A percentile compares a stretch with the other conserved stretches of the same genome.
These are phyloP conservation scores for Ascomycota sp. DNA, from an alignment of 2,329 filamentous ascomycete species.

Conservation along the genomic window DNA sequence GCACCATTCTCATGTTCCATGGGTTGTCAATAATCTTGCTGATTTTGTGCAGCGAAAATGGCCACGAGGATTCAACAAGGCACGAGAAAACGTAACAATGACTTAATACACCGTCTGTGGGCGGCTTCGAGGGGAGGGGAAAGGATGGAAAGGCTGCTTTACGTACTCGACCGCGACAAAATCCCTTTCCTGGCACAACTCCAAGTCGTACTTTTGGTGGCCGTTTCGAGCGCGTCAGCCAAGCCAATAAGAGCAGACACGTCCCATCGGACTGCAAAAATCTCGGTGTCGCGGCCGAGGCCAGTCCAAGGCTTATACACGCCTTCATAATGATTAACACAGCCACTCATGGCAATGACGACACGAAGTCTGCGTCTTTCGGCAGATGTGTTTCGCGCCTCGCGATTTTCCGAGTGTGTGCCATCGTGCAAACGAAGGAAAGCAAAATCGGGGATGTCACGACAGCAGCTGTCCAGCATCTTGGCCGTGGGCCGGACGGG, in stretches of 20 bases:
- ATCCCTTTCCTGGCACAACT: conserved; percentile 37
- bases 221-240: conserved; percentile 54
- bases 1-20: conserved; percentile 55
- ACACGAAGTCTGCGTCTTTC: conserved; percentile 53
- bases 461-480: conserved; percentile 74
- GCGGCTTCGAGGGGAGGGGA: too few species aligned
- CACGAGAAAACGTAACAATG: conserved; percentile 23
- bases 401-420: conserved; percentile 16
- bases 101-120: too few species aligned
- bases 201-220: conserved; percentile 72
- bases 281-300: conserved; percentile 52
- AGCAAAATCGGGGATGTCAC: conserved; percentile 74
- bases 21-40: conserved; percentile 65
- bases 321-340: conserved; percentile 56
- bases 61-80: conserved; percentile 40
- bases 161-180: conserved; percentile 23
- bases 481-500: conserved; percentile 63
- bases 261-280: conserved; percentile 74
- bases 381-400: conserved; percentile 29
- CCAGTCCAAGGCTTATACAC: conserved; percentile 52
- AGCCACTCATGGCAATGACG: conserved; percentile 68
- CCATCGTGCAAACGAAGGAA: conserved; percentile 52
- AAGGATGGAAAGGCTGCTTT: too few species aligned
- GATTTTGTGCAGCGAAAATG: conserved; percentile 40
- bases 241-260: conserved; percentile 56